Evolutionary conservation across 2,329 filamentous ascomycete species (phyloP).

Genomic region (Claviceps humidiphila): DNA sequence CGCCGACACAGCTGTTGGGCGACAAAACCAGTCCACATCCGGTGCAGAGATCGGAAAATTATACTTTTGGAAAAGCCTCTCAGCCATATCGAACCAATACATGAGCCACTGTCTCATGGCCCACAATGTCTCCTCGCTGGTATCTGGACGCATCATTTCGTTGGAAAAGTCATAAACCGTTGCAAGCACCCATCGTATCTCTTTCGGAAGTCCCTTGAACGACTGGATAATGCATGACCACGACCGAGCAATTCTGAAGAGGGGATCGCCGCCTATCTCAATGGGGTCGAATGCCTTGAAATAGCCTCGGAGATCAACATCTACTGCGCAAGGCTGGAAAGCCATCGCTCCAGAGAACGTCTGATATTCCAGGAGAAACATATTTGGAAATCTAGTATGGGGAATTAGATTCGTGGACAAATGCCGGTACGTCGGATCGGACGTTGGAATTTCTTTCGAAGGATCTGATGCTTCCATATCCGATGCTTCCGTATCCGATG

Average conservation of each 20-base stretch:
- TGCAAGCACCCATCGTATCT: slow-evolving; percentile 19
- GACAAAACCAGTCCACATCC: slow-evolving; percentile 14
- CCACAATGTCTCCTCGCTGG: slow-evolving; percentile 10
- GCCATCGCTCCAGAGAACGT: slow-evolving; percentile 15
- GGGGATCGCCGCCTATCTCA: slow-evolving; percentile 11
- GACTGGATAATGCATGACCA: slow-evolving; percentile 20
- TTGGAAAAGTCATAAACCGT: slow-evolving; percentile 18
- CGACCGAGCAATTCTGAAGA: slow-evolving; percentile 16
- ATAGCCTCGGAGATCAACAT: slow-evolving; percentile 10
- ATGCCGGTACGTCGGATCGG: slow-evolving; percentile 12
- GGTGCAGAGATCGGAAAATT: slow-evolving; percentile 9
- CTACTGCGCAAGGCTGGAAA: slow-evolving; percentile 17
- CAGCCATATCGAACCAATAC: slow-evolving; percentile 15
- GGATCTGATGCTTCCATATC: background rate
- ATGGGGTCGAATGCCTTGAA: slow-evolving; percentile 12
- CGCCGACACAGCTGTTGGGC: slow-evolving; percentile 5
- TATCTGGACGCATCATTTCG: slow-evolving; percentile 13
- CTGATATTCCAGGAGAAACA: slow-evolving; percentile 15
- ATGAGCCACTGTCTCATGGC: slow-evolving; percentile 16
- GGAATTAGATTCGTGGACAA: slow-evolving; percentile 11
- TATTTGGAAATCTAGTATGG: slow-evolving; percentile 10
- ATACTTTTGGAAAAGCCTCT: slow-evolving; percentile 12
- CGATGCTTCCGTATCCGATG: background rate
- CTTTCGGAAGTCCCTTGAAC: slow-evolving; percentile 11
- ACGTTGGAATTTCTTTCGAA: slow-evolving; percentile 10